A percentile compares a stretch with the other conserved stretches of the same genome.
Evolutionary conservation across 495 filamentous ascomycete species (phyloP).

Genomic region (Hypoxylon cercidicola): DNA sequence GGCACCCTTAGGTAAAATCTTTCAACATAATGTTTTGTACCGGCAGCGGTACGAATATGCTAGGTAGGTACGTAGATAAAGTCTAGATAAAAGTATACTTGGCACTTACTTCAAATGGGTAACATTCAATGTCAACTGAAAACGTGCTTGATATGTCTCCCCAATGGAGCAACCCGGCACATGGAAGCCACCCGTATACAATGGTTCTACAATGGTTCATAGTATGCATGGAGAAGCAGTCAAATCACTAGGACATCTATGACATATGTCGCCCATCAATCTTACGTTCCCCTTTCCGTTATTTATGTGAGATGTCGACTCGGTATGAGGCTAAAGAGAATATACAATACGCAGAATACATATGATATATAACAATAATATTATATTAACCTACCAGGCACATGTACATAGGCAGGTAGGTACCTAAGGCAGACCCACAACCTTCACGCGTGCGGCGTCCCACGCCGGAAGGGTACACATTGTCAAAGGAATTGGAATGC

Average conservation of each 20-base stretch:
- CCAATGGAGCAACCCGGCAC: conserved; percentile 38
- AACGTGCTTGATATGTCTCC: conserved; percentile 39
- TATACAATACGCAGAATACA: no score
- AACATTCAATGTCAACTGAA: conserved; percentile 43
- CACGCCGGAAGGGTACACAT: conserved; percentile 17
- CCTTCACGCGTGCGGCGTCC: no score
- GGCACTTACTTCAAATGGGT: conserved; percentile 20
- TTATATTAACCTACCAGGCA: no score
- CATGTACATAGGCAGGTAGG: no score
- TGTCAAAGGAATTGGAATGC: conserved; percentile 36
- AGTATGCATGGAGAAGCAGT: not conserved
- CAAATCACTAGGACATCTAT: not conserved
- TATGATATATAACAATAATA: no score
- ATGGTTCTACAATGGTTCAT: conserved; percentile 14
- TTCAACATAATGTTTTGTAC: no score
- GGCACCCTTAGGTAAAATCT: not conserved
- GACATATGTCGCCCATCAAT: conserved; percentile 26
- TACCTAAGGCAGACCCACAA: no score
- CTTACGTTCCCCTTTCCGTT: conserved; percentile 7
- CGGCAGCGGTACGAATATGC: no score
- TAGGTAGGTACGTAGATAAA: no score
- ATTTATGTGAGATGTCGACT: no score
- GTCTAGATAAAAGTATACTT: no score
- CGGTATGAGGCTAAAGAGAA: no score
- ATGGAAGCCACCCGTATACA: conserved; percentile 14